A percentile compares a stretch with the other conserved stretches of the same genome.
Conservation (phyloP, 305 asterid genomes). For the Rubia balearica region DNA sequence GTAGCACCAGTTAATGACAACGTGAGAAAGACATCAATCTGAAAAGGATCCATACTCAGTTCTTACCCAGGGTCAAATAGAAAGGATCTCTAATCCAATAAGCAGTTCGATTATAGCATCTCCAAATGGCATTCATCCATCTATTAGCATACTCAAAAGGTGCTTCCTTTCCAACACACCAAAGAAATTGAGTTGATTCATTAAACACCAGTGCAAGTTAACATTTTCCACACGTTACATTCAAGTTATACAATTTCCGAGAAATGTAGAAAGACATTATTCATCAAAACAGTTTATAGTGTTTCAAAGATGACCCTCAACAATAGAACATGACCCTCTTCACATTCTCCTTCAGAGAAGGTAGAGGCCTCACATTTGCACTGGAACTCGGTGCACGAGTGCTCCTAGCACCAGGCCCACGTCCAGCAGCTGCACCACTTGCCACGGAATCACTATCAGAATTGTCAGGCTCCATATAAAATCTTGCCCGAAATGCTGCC, state of each 20-base stretch:
- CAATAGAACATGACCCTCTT: constrained; percentile 94
- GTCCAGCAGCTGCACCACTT: constrained; percentile 49
- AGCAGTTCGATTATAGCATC: too few species aligned
- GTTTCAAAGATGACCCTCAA: constrained; percentile 8
- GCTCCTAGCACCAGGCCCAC: constrained; percentile 32
- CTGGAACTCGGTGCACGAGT: constrained; percentile 38
- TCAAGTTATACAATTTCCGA: background rate
- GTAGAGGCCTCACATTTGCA: constrained; percentile 80
- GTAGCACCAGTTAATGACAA: too few species aligned
- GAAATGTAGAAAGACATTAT: background rate
- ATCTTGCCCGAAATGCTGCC: constrained; percentile 96
- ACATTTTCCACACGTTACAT: background rate
- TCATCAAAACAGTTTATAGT: too few species aligned
- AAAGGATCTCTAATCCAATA: too few species aligned
- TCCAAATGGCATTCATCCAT: too few species aligned
- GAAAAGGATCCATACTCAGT: too few species aligned
- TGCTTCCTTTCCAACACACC: background rate
- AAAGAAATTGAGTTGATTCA: too few species aligned
- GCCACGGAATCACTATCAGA: constrained; percentile 79
- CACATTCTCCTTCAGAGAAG: constrained; percentile 81
- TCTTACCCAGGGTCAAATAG: too few species aligned
- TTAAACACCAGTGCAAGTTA: too few species aligned
- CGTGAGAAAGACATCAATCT: too few species aligned
- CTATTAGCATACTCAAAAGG: too few species aligned
- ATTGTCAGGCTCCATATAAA: constrained; percentile 78